Evolutionary conservation across 169 alveolate genomes (phyloP).

Genomic region (Plasmodium gaboni): DNA sequence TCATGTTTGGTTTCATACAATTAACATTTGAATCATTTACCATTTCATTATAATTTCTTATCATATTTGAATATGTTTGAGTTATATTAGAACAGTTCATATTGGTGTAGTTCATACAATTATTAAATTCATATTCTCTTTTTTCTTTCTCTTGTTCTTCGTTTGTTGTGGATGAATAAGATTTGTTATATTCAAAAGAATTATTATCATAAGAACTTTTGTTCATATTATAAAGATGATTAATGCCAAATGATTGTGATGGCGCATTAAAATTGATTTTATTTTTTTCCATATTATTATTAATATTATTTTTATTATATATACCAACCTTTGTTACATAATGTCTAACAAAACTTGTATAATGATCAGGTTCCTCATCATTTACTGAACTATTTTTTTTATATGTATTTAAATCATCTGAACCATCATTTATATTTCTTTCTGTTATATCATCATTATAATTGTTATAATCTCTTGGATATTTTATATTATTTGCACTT

Average conservation of each 20-base stretch:
- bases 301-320: slow-evolving; percentile 3
- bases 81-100: not conserved
- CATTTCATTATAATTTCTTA: not conserved
- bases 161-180: slow-evolving; percentile 6
- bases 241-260: slow-evolving; percentile 37
- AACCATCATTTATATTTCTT: slow-evolving; percentile 6
- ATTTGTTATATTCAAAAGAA: slow-evolving; percentile 10
- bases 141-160: not conserved
- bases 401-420: not conserved
- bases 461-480: not conserved
- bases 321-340: slow-evolving; percentile 39
- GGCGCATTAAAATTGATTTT: not conserved
- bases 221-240: not conserved
- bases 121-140: not conserved
- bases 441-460: not conserved
- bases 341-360: slow-evolving; percentile 20
- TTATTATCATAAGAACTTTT: not conserved
- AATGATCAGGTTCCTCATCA: not conserved
- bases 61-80: not conserved
- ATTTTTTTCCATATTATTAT: not conserved
- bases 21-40: not conserved
- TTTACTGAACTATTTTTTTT: not conserved
- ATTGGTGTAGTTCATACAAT: not conserved
- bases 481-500: slow-evolving; percentile 8
- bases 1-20: not conserved